Percentiles rank a stretch among this genome's conserved stretches.
Conservation (phyloP, 768 basidiomycete species). For the Sarcodon sp. region DNA sequence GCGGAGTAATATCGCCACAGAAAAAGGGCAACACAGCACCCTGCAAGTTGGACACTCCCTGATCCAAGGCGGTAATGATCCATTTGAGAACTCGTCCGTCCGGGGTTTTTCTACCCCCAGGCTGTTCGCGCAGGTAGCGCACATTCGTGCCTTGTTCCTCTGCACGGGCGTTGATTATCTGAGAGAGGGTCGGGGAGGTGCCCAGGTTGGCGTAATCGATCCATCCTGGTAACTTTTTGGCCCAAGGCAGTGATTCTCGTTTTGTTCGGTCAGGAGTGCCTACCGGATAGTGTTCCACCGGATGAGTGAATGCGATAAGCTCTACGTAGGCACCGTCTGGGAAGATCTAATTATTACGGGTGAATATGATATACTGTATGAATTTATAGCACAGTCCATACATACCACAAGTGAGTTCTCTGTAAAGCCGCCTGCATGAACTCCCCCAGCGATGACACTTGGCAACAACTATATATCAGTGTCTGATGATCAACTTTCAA, state of each 20-base stretch:
- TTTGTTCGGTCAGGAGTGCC: conserved; percentile 28
- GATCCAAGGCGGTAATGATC: conserved; percentile 34
- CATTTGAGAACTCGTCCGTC: conserved; percentile 48
- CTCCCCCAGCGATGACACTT: conserved; percentile 58
- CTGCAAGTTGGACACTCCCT: conserved; percentile 6
- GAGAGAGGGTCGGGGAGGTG: conserved; percentile 30
- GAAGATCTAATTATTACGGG: conserved; percentile 25
- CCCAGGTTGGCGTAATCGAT: conserved; percentile 57
- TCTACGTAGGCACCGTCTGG: conserved; percentile 54
- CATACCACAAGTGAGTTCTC: conserved; percentile 53
- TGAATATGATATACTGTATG: background rate
- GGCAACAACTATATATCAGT: too few relatives aligned
- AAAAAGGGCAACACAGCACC: conserved; percentile 42
- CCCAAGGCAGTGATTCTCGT: conserved; percentile 42
- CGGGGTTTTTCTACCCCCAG: conserved; percentile 40
- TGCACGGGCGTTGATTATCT: conserved; percentile 41
- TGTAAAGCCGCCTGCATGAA: conserved; percentile 49
- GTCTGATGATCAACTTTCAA: background rate
- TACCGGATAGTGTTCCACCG: conserved; percentile 38
- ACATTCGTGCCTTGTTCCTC: conserved; percentile 22
- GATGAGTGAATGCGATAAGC: conserved; percentile 52
- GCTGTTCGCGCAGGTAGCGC: conserved; percentile 29
- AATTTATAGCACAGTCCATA: background rate
- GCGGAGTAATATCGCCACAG: conserved; percentile 60
- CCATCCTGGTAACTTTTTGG: conserved; percentile 43